phyloP scores from a whole-genome alignment of 2,329 filamentous ascomycete genomes.

The Dactylellina drechsleri region DNA sequence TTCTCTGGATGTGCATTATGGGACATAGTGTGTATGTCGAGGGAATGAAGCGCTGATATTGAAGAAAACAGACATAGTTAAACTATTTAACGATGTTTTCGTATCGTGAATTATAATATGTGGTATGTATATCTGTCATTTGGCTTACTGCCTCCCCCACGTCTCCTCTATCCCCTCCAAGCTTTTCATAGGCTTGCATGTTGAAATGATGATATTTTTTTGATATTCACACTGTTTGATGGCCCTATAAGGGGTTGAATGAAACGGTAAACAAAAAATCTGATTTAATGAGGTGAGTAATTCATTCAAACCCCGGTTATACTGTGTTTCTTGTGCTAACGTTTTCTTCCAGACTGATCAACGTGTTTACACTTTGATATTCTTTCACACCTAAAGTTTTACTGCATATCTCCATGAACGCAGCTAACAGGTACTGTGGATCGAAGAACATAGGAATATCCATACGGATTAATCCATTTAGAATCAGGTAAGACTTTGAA shows the following conservation, averaged over 20 bases:
- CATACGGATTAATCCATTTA: neutral
- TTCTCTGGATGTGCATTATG: too few relatives aligned
- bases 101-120: neutral
- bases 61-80: constrained; percentile 11
- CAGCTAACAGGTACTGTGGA: constrained; percentile 22
- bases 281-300: constrained; percentile 64
- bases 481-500: constrained; percentile 23
- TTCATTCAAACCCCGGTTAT: neutral
- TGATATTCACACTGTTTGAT: constrained; percentile 64
- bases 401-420: neutral
- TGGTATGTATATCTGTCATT: constrained; percentile 55
- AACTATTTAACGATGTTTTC: constrained; percentile 5
- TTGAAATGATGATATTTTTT: constrained; percentile 62
- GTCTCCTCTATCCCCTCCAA: constrained; percentile 56
- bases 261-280: constrained; percentile 62
- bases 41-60: constrained; percentile 27
- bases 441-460: neutral
- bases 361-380: constrained; percentile 45
- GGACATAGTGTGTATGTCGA: constrained; percentile 51
- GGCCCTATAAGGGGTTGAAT: constrained; percentile 57
- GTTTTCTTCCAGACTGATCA: constrained; percentile 16
- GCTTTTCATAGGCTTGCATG: constrained; percentile 12
- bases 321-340: constrained; percentile 54
- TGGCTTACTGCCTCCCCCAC: constrained; percentile 32
- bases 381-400: neutral